Evolutionary conservation across 257 asterid genomes (phyloP), one percentile per base, ranked within the genome.

Genomic region (Avicennia marina): DNA sequence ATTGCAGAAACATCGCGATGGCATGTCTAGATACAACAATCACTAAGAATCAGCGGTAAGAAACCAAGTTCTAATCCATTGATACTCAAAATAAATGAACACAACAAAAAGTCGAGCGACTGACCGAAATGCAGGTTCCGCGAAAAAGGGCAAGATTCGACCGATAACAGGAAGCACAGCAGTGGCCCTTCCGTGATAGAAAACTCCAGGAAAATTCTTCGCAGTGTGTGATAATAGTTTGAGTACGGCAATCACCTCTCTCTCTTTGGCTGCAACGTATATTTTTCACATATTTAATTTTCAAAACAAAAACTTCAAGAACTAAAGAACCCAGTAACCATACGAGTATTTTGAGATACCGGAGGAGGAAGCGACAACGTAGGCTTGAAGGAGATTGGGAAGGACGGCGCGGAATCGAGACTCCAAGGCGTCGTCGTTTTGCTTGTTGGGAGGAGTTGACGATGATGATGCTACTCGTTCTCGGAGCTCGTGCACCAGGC

Each of bases 401-500:
- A 90, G 81, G 38, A 90, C 94, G 50, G 86, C 81, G 56, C 95
- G 96, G 65, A 90, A 85, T 62, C 89, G 68, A n/a, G 85, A 72
- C 77, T 78, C 94, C 72, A 90, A 67, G n/a, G 73, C 90, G 13
- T 74, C 94, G 74, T 87, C 93, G 81, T 78, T 74, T 47, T 79
- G 78, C 60, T 63, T 69, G 75, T 74, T 74, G n/a, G 64, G 74
- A 48, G 95, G 74, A 17, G 91, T 73, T 7, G 94, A 76, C 1
- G 97, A 79, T 15, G 96, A 72, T 15, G 84, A 82, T 19, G 83
- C 94, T 45, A 90, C 79, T 57, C 96, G 94, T 59, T 90, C 94
- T 13, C 95, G 89, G 48, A 90, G 91, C 71, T 83, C 95, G 83
- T 83, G 94, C 45, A 85, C 89, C 9, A 90, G 70, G 73, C 94